phyloP scores from a whole-genome alignment of 2,329 filamentous ascomycete species.

The Teratosphaeria epicoccoides region DNA sequence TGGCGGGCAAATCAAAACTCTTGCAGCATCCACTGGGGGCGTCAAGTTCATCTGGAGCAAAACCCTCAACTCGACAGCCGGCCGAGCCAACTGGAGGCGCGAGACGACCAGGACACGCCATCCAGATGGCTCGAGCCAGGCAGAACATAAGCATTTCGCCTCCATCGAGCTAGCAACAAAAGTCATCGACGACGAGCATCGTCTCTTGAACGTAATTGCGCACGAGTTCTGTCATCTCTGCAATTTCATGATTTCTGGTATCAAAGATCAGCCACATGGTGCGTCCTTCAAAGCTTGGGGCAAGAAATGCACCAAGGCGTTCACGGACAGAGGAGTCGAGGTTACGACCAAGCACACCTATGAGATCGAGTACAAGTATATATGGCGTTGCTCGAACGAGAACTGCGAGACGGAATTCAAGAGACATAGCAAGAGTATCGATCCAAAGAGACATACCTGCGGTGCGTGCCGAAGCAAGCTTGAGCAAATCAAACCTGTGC shows the following conservation, averaged over 20 bases:
- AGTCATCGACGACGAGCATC: slow-evolving; percentile 66
- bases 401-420: slow-evolving; percentile 63
- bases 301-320: slow-evolving; percentile 44
- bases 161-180: slow-evolving; percentile 82
- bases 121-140: slow-evolving; percentile 10
- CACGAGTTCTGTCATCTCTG: slow-evolving; percentile 95
- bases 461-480: slow-evolving; percentile 60
- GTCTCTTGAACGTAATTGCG: slow-evolving; percentile 80
- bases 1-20: slow-evolving; percentile 44
- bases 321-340: slow-evolving; percentile 52
- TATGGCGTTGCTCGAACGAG: slow-evolving; percentile 59
- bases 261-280: slow-evolving; percentile 70
- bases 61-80: slow-evolving; percentile 69
- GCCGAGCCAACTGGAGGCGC: slow-evolving; percentile 43
- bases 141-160: slow-evolving; percentile 42
- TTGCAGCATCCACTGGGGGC: slow-evolving; percentile 57
- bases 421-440: slow-evolving; percentile 76
- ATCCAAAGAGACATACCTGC: slow-evolving; percentile 60
- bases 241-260: slow-evolving; percentile 75
- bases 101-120: slow-evolving; percentile 31
- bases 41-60: slow-evolving; percentile 64
- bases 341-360: slow-evolving; percentile 89
- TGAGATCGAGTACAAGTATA: slow-evolving; percentile 82
- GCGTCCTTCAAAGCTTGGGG: slow-evolving; percentile 74
- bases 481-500: slow-evolving; percentile 68